Evolutionary conservation across 1,284 basidiomycete species (phyloP).

Genomic region (Cutaneotrichosporon spelunceum): DNA sequence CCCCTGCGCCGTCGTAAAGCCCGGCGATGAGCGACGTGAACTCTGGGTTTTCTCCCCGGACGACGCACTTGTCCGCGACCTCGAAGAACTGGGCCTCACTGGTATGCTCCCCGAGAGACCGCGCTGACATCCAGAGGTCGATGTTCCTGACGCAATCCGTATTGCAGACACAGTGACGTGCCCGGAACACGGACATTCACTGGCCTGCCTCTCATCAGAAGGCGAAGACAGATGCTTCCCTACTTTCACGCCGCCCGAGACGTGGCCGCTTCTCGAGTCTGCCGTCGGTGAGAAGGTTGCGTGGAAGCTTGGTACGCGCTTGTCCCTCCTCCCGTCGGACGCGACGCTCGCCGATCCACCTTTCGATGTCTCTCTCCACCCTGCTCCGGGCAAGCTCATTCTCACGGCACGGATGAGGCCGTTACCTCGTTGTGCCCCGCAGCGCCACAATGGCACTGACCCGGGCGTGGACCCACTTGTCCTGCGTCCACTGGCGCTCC

Average conservation of each 20-base stretch:
- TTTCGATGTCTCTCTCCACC: conserved; percentile 19
- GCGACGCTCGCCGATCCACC: conserved; percentile 14
- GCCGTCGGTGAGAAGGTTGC: conserved; percentile 27
- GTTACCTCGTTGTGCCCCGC: conserved; percentile 15
- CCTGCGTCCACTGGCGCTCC: conserved; percentile 28
- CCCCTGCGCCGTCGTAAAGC: conserved; percentile 18
- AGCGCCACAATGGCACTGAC: neutral
- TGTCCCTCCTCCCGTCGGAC: conserved; percentile 15
- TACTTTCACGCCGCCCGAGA: conserved; percentile 12
- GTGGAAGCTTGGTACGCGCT: conserved; percentile 20
- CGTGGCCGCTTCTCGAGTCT: conserved; percentile 17
- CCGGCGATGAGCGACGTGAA: conserved; percentile 5
- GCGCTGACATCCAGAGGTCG: conserved; percentile 15
- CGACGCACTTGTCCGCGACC: neutral
- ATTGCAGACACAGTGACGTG: conserved; percentile 18
- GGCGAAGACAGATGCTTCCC: conserved; percentile 9
- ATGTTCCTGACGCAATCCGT: conserved; percentile 13
- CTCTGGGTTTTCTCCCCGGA: conserved; percentile 22
- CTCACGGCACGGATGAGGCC: conserved; percentile 14
- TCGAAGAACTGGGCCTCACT: conserved; percentile 9
- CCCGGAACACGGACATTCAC: conserved; percentile 15
- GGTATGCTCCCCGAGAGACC: conserved; percentile 1
- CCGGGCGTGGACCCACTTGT: conserved; percentile 12
- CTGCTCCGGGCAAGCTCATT: conserved; percentile 9
- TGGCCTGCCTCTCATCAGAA: conserved; percentile 13